phyloP scores from a whole-genome alignment of 2,329 filamentous ascomycete genomes.

The Fonsecaea nubica region DNA sequence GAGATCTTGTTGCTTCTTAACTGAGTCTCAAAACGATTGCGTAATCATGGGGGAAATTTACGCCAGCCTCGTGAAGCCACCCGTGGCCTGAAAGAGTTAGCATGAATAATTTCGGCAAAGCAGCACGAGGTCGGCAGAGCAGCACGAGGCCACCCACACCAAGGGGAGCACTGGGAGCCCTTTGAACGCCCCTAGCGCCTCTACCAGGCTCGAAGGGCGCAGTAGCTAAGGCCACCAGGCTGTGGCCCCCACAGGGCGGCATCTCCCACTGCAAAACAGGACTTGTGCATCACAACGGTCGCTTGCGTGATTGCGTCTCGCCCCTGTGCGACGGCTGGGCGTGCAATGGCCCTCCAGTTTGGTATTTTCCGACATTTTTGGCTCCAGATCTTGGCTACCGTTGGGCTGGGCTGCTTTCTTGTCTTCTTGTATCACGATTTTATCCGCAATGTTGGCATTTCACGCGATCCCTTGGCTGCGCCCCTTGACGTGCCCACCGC shows the following conservation, averaged over 20 bases:
- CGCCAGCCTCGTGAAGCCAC: not conserved
- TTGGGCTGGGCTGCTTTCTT: conserved; percentile 9
- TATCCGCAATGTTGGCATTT: not conserved
- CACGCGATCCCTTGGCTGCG: conserved; percentile 15
- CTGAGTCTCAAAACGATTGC: not conserved
- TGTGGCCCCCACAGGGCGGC: not conserved
- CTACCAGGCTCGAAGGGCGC: too few species aligned
- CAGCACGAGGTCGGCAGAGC: not conserved
- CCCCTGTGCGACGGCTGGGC: not conserved
- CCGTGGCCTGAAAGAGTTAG: not conserved
- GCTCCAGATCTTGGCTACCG: not conserved
- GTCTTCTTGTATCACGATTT: conserved; percentile 12
- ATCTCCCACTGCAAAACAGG: not conserved
- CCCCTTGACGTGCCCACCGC: conserved; percentile 10
- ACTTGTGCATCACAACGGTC: not conserved
- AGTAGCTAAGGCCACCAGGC: too few species aligned
- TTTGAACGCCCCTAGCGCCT: too few species aligned
- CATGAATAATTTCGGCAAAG: not conserved
- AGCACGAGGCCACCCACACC: not conserved
- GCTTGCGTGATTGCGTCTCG: not conserved
- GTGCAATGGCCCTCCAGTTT: conserved; percentile 11
- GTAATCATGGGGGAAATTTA: not conserved
- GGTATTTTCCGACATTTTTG: conserved; percentile 1
- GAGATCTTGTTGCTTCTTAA: not conserved
- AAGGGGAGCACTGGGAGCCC: not conserved